Conservation (phyloP, 2,329 filamentous ascomycete species). For the Phyllosticta paracitricarpa region DNA sequence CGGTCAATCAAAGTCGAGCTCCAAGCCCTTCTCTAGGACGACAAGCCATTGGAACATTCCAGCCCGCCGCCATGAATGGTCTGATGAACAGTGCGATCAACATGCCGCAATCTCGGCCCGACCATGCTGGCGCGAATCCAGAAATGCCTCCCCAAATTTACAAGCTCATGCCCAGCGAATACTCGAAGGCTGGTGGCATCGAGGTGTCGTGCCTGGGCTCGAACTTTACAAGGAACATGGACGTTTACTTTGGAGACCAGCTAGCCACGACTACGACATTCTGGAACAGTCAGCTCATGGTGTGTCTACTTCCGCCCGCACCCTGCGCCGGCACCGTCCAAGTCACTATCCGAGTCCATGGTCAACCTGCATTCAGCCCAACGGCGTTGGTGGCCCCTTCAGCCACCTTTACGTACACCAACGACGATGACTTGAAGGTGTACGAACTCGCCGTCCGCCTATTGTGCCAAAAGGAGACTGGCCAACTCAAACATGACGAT, state of each 20-base stretch:
- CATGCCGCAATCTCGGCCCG: conserved; percentile 3
- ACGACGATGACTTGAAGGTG: conserved; percentile 59
- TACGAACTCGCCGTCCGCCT: conserved; percentile 50
- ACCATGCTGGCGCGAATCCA: neutral
- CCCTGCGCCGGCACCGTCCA: conserved; percentile 56
- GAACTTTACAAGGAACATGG: conserved; percentile 67
- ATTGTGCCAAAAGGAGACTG: conserved; percentile 25
- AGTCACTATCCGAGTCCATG: conserved; percentile 55
- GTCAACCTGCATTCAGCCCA: conserved; percentile 33
- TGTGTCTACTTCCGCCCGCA: conserved; percentile 67
- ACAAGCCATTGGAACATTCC: conserved; percentile 16
- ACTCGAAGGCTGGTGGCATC: conserved; percentile 71
- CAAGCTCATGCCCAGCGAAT: conserved; percentile 74
- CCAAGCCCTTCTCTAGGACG: conserved; percentile 49
- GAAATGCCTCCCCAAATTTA: conserved; percentile 45
- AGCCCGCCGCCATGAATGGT: neutral
- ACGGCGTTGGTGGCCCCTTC: conserved; percentile 26
- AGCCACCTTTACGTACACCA: conserved; percentile 57
- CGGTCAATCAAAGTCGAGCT: conserved; percentile 66
- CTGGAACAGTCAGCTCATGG: conserved; percentile 70
- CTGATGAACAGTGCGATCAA: neutral
- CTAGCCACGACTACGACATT: conserved; percentile 64
- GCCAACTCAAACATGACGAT: conserved; percentile 16
- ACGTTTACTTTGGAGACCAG: conserved; percentile 73
- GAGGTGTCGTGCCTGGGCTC: conserved; percentile 80